Base-by-base conservation (phyloP, 2,329 filamentous ascomycete species). In the Clonostachys sp. region DNA sequence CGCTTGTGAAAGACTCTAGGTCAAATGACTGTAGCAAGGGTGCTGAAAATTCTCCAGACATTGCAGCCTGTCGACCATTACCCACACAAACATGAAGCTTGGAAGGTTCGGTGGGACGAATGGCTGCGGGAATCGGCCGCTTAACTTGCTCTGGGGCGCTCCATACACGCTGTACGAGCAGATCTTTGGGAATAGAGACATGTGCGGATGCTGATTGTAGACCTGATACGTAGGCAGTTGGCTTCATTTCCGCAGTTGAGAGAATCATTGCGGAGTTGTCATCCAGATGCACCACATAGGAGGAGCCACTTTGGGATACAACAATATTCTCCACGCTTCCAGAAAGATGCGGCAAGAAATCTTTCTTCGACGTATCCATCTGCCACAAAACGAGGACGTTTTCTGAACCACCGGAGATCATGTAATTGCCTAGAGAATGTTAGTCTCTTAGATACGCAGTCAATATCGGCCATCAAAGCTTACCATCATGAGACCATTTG, bases 401-500 rank as follows among this genome's bases (percentile, higher is more conserved):
- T 67, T 99, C 94, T 18, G 84, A 83, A 34, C 94, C 94, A 60
- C 94, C 94, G 48, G 94, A 97, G 45, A 99, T 85, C 50, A 99
- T 70, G 64, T 99, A 99, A 61, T 96, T 91, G 45, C 89, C 89
- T 94, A 55, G 13, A 9, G 44, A 41, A 43, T 42, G 58, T 71
- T 51, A 71, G 71, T 54, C 20, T 2, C 13, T 10, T n/a, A 10
- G n/a, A 20, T 6, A 3, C 20, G 7, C 6, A 20, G 12, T 42
- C 16, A 18, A 14, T 46, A 38, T 36, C 41, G 30, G 41, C 8
- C 16, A 46, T 42, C 44, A 18, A 43, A 12, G 47, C 63, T 39
- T 77, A 89, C 92, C 91, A 75, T 99, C 94, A 55, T 77, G 76
- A 13, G 94, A 96, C 88, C 91, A 97, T 65, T 94, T 95, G 49